Base-by-base conservation (phyloP, 495 filamentous ascomycete species). In the Tetracladium marchalianum region DNA sequence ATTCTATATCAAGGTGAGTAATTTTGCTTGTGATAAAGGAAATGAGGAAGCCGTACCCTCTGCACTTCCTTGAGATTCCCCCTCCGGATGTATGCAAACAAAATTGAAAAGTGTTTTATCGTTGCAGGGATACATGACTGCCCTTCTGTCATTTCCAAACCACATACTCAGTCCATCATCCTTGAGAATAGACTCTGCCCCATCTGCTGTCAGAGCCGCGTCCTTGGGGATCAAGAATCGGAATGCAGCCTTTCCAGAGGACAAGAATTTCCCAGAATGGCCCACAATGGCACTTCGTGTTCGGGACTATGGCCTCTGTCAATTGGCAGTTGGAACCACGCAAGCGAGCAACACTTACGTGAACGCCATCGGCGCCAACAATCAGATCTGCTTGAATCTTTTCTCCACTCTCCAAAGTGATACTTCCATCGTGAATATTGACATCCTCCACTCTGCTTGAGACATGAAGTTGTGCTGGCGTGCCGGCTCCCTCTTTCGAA, bases 41-140 rank as follows among this genome's bases (percentile, higher is more conserved):
- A 5, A 34, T 10, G 0, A 22, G 12, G 27, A 6, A 12, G 9
- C 27, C 54, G 49, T 42, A 36, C 35, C 16, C 12, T 36, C 35
- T 36, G 12, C 35, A n/a, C 35, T 16, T n/a, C 12, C 35, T 1
- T 63, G 46, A 0, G 66, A 67, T 51, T 68, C 49, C 0, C 43
- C 43, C 18, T 73, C 73, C 0, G 77, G 73, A 52, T 80, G 73
- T 17, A 80, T 69, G 32, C 68, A 71, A 12, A 79, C 76, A 44
- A 80, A 73, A 49, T 81, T 81, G 34, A 82, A 59, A n/a, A 73
- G 32, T 33, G 68, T 64, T 46, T 75, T 74, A 40, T 74, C 62
- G 1, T 69, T 61, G 46, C 73, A 79, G 0, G 77, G 76, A 45
- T 82, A 84, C 50, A 80, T 72, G 42, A 82, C 67, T 2, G 81